Evolutionary conservation across 805 yeast species (phyloP), one percentile per base, ranked within the genome.

Genomic region (Schizosaccharomyces osmophilus): DNA sequence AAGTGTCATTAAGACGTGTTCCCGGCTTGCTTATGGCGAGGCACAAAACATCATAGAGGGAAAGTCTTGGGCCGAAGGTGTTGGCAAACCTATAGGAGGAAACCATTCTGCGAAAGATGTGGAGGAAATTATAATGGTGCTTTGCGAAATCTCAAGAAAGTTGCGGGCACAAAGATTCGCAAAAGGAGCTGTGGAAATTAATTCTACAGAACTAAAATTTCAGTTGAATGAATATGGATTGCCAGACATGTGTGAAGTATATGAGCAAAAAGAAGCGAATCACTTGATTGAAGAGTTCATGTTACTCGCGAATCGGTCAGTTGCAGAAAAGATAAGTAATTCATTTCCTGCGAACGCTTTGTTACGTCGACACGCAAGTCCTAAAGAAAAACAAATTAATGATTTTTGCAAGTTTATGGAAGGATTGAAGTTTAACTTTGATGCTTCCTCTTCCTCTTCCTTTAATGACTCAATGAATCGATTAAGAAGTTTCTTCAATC

Each of bases 171-270:
- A 82, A 68, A 75, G 94, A 67, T 73, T 83, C 59, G 79, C 81
- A 65, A 68, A 73, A 4, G 68, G 72, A 2, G 72, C 81, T 59
- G 79, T 76, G 13, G 77, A 76, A 43, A 48, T 64, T 3, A 74
- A 75, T 1, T 73, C 76, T 42, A 74, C 87, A 65, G 80, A 89
- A 0, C 73, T 89, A 58, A 75, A 88, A 66, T 87, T 85, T 68
- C 87, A 82, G 67, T 72, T 87, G 62, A 97, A 89, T 70, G 96
- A 89, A 68, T 95, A 88, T 67, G 81, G 79, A 64, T 86, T 83
- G 11, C 78, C 82, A 59, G 78, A 85, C 61, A 79, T 81, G 65
- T 74, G 86, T 69, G 87, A 87, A 68, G 78, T 87, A 26, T 85
- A 84, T 70, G 82, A 84, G 63, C 77, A 79, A 48, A 76, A 78